Evolutionary conservation across 257 asterid species (phyloP), one percentile per base, ranked within the genome.

Genomic region (Craterostigma plantagineum): DNA sequence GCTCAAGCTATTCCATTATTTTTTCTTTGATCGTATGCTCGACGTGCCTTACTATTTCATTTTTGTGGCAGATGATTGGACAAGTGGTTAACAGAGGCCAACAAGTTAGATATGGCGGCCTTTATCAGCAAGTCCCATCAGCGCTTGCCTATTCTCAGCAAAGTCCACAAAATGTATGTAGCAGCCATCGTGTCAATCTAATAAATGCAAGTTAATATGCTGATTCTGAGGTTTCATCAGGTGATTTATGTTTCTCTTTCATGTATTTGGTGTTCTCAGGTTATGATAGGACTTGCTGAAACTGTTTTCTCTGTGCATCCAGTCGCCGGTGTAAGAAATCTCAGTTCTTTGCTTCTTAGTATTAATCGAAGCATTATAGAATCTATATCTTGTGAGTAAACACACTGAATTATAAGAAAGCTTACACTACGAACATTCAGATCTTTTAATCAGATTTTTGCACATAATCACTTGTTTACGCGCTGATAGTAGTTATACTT

Each of bases 281-380:
- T 69, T 52, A 66, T 69, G 79, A 54, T 68, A 57, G 84, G 81
- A 53, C 73, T 78, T 33, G 45, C 55, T 48, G 79, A 75, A 43
- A 73, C 83, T 39, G 70, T 72, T 56, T 72, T 75, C 59, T 69
- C 71, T 45, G 48, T 71, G 75, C 85, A 76, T 65, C 91, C 84
- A 16, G 54, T 73, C 60, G 46, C 93, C 41, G 58, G 41, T 59
- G 95, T 83, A 72, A 69, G 95, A 49, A 34, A 23, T 23, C 30
- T 23, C 30, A 23, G 30, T 23, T 23, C 6, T 23, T 6, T 23
- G 30, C 30, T 23, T 23, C 30, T 23, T 23, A 23, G 30, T 23
- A 23, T 2, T 23, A 2, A 6, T 23, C 4, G 30, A 23, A 23
- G 30, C 30, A 23, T 23, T 23, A 23, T 23, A 23, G 30, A 23